phyloP scores from a whole-genome alignment of 164 flowering plant species.

The Piper longum region DNA sequence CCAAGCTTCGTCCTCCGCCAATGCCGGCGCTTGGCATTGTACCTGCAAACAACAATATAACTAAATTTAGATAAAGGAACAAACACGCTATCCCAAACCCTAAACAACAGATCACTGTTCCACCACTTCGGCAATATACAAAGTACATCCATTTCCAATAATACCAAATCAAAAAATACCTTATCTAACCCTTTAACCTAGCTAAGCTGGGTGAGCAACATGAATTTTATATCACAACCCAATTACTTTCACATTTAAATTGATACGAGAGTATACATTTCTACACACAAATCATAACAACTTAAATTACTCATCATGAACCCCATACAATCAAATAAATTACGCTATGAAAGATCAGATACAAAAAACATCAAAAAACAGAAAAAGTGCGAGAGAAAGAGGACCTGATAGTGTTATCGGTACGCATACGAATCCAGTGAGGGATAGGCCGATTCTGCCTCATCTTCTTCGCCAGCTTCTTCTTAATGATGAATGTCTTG shows the following conservation, averaged over 20 bases:
- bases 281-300: neutral
- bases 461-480: constrained; percentile 61
- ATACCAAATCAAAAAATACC: neutral
- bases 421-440: constrained; percentile 45
- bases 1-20: constrained; percentile 68
- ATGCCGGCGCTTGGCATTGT: constrained; percentile 72
- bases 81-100: too few species aligned
- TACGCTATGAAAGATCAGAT: too few species aligned
- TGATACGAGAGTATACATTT: neutral
- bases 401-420: constrained; percentile 53
- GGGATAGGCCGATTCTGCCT: constrained; percentile 57
- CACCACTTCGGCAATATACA: neutral
- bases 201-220: too few species aligned
- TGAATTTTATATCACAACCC: too few species aligned
- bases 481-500: constrained; percentile 45
- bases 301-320: neutral
- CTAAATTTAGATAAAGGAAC: neutral
- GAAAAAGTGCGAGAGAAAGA: neutral
- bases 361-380: neutral
- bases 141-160: neutral
- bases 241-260: too few species aligned
- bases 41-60: constrained; percentile 20
- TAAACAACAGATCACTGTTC: neutral
- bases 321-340: too few species aligned
- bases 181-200: neutral